A percentile compares a stretch with the other conserved stretches of the same genome.
phyloP scores from a whole-genome alignment of 306 rosid genomes.

The Cajanus cajan region DNA sequence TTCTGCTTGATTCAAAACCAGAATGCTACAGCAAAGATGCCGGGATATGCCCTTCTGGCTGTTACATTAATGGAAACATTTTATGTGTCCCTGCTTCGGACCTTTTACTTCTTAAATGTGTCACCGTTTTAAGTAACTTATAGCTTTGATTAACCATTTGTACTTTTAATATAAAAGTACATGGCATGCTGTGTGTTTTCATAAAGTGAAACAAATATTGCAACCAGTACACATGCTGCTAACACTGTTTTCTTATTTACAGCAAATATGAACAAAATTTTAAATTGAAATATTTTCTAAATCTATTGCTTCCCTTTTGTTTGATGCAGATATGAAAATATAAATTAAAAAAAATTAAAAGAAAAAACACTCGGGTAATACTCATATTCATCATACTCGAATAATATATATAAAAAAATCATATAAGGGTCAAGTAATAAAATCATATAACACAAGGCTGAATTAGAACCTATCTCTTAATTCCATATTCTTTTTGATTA shows the following conservation, averaged over 20 bases:
- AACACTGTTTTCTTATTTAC: conserved; percentile 14
- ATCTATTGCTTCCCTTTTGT: neutral
- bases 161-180: conserved; percentile 16
- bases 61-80: conserved; percentile 45
- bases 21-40: conserved; percentile 39
- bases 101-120: conserved; percentile 32
- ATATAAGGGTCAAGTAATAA: neutral
- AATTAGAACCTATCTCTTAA: neutral
- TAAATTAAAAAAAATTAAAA: neutral
- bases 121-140: conserved; percentile 31
- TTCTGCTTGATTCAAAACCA: conserved; percentile 28
- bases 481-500: neutral
- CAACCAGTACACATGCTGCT: neutral
- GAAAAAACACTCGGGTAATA: too few relatives aligned
- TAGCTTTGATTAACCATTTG: conserved; percentile 30
- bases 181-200: conserved; percentile 32
- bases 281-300: neutral
- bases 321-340: neutral
- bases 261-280: neutral
- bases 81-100: conserved; percentile 27
- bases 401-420: neutral
- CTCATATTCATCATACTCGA: neutral
- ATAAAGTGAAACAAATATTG: conserved; percentile 39
- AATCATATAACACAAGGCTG: neutral
- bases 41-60: conserved; percentile 38